These are phyloP conservation scores for Apiosordaria backusii DNA, from an alignment of 495 filamentous ascomycete genomes.

Conservation along the genomic window DNA sequence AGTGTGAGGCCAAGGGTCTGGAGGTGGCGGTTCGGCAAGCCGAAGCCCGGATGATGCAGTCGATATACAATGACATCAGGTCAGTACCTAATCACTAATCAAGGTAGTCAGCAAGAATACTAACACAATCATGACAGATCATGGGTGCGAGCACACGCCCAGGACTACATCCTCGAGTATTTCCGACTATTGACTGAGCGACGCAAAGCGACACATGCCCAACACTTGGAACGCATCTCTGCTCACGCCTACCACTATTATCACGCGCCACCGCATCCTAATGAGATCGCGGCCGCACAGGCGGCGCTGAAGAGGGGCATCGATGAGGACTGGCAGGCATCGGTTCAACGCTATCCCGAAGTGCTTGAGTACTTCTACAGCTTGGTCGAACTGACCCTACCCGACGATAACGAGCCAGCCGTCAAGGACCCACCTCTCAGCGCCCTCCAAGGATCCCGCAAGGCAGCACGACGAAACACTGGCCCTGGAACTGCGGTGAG, in stretches of 20 bases:
- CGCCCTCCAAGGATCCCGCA: constrained; percentile 46
- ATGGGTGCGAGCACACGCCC: constrained; percentile 68
- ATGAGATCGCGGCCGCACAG: constrained; percentile 56
- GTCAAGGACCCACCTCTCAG: constrained; percentile 56
- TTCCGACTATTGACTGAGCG: constrained; percentile 58
- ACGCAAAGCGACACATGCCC: constrained; percentile 55
- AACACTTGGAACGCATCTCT: constrained; percentile 55
- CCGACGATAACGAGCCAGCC: constrained; percentile 49
- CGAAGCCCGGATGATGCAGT: constrained; percentile 60
- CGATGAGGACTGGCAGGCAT: constrained; percentile 69
- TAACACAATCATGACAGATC: constrained; percentile 41
- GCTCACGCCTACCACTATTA: constrained; percentile 57
- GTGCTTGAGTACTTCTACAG: constrained; percentile 71
- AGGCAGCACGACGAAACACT: constrained; percentile 32
- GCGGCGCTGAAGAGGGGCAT: constrained; percentile 61
- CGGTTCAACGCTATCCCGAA: constrained; percentile 67
- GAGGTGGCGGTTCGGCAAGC: constrained; percentile 64
- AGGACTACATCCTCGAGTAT: constrained; percentile 65
- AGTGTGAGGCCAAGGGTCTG: constrained; percentile 66
- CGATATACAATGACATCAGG: constrained; percentile 62
- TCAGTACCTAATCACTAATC: constrained; percentile 30
- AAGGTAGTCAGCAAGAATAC: constrained; percentile 4
- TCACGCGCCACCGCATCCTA: constrained; percentile 51
- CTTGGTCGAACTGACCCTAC: constrained; percentile 58
- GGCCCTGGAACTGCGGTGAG: constrained; percentile 32